phyloP scores from a whole-genome alignment of 257 asterid genomes.

The Dorcoceras hygrometricum region DNA sequence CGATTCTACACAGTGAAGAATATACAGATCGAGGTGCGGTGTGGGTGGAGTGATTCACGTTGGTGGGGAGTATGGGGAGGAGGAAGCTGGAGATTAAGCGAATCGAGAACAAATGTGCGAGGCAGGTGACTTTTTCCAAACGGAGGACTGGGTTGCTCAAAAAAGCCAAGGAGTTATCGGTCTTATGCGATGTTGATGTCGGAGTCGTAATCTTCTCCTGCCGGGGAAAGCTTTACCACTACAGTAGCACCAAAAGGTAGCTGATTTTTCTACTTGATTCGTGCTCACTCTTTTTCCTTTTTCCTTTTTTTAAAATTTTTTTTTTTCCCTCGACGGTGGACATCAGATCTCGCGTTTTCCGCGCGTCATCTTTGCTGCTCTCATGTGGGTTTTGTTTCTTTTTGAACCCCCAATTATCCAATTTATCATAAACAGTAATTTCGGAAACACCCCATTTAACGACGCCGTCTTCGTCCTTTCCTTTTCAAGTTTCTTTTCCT shows the following conservation, averaged over 20 bases:
- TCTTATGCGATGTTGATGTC: constrained; percentile 56
- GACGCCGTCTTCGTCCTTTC: too few species aligned
- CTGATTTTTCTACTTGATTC: background rate
- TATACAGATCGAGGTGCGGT: too few species aligned
- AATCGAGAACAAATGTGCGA: constrained; percentile 42
- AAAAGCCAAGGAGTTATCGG: constrained; percentile 45
- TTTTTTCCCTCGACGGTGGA: background rate
- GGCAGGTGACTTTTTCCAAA: constrained; percentile 48
- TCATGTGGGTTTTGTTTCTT: background rate
- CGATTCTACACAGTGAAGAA: too few species aligned
- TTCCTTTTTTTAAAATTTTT: background rate
- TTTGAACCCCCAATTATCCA: background rate
- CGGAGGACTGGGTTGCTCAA: constrained; percentile 46
- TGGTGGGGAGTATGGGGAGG: constrained; percentile 41
- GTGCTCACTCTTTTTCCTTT: too few species aligned
- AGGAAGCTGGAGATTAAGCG: constrained; percentile 46
- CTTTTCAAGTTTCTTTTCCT: too few species aligned
- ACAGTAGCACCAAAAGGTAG: constrained; percentile 52
- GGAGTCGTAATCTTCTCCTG: constrained; percentile 47
- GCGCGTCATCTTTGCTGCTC: background rate
- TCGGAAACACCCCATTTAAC: background rate
- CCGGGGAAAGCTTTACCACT: constrained; percentile 47
- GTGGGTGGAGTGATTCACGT: too few species aligned
- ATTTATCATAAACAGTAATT: constrained; percentile 20
- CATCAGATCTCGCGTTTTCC: background rate